phyloP scores from a whole-genome alignment of 208 protist genomes.

The Cochliopodium minus region DNA sequence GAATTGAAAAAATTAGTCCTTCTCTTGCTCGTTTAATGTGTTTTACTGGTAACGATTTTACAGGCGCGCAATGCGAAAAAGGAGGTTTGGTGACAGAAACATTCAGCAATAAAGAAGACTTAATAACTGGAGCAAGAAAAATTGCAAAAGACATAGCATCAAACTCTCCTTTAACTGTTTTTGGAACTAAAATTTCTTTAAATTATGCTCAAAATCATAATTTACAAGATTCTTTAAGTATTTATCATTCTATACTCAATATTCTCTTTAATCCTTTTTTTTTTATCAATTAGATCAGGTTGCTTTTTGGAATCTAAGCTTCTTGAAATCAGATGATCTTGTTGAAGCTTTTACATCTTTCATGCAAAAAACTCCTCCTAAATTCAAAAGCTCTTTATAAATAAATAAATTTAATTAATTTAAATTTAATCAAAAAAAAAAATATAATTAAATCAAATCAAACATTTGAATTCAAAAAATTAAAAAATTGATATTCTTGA shows the following conservation, averaged over 20 bases:
- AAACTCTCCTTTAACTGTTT: slow-evolving; percentile 45
- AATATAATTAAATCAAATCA: too few relatives aligned
- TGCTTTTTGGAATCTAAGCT: slow-evolving; percentile 39
- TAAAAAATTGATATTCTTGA: too few relatives aligned
- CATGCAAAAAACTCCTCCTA: slow-evolving; percentile 28
- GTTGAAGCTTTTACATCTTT: slow-evolving; percentile 33
- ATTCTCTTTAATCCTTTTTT: neutral
- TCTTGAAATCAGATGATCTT: slow-evolving; percentile 41
- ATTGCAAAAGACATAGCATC: slow-evolving; percentile 32
- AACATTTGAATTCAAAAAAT: too few relatives aligned
- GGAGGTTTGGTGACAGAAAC: slow-evolving; percentile 44
- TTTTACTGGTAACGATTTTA: slow-evolving; percentile 38
- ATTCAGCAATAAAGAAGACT: slow-evolving; percentile 27
- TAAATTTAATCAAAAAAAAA: too few relatives aligned
- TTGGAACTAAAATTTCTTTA: slow-evolving; percentile 46
- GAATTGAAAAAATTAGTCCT: too few relatives aligned
- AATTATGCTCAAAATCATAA: slow-evolving; percentile 35
- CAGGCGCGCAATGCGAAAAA: slow-evolving; percentile 22
- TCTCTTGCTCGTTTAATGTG: slow-evolving; percentile 43
- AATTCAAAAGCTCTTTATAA: too few relatives aligned
- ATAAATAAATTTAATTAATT: too few relatives aligned
- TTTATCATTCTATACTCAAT: too few relatives aligned
- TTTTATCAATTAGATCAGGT: slow-evolving; percentile 36
- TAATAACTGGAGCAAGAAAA: slow-evolving; percentile 29
- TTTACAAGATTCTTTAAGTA: slow-evolving; percentile 16